Base-by-base conservation (phyloP, 495 filamentous ascomycete species). In the Talaromyces stipitatus region DNA sequence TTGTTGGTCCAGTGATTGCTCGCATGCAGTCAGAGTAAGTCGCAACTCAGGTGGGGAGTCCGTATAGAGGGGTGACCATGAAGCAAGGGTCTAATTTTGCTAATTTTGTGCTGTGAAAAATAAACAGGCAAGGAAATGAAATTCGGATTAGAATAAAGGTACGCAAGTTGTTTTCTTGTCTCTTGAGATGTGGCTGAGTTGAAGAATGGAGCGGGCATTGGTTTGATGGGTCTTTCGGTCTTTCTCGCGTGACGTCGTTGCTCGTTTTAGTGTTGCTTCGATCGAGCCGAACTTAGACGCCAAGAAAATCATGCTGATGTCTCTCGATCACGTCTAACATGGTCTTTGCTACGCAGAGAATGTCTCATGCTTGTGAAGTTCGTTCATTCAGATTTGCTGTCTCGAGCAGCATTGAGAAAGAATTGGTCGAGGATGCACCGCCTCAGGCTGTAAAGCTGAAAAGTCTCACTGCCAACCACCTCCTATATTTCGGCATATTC, bases 211-310 rank as follows among this genome's bases (percentile, higher is more conserved):
- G 50, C 22, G 50, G 50, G 24, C 18, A 53, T 16, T 18, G 43
- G 50, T 10, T 23, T 53, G 27, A 26, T 20, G 50, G 50, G 50
- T 36, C 28, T 64, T 63, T 56, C 61, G 58, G 61, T 38, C 47
- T 52, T 67, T 67, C 68, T 69, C 66, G 67, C 68, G 73, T 76
- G 73, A 76, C 73, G 73, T 76, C 71, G 72, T 72, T 68, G 64
- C 62, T 36, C 20, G 22, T 26, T 48, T 27, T 23, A 14, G 20
- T n/a, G 50, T 26, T 32, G 26, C 50, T 52, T 52, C 30, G 20
- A 48, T 16, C 24, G 16, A 48, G 20, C 24, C 45, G 20, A 33
- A 33, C 30, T 33, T 12, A 33, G 30, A 12, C 7, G 30, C 30
- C 30, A 33, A 12, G 7, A 12, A 6, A 55, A 41, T 18, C n/a